Base-by-base conservation (phyloP, 2,329 filamentous ascomycete genomes). In the Biscogniauxia sp. region DNA sequence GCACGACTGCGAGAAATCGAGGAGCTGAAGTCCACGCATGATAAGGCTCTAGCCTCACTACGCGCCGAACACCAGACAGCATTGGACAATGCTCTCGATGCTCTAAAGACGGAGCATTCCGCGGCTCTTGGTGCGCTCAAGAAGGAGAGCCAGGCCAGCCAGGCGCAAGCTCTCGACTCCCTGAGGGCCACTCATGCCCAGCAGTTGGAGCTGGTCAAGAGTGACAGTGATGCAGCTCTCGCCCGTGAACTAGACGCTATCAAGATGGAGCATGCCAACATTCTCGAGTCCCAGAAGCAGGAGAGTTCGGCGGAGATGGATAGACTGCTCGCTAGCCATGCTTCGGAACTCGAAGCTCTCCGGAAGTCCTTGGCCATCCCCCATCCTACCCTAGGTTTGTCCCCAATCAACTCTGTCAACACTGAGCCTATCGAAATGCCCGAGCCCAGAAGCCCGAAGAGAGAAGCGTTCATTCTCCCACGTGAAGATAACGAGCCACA, bases 381-480 rank as follows among this genome's bases (percentile, higher is more conserved):
- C 8, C 68, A 69, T 37, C 69, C 74, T 57, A 26, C 70, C 20
- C 63, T 78, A 55, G 77, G 71, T 17, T 79, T 83, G 66, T 82
- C 81, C 2, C 64, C 74, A 1, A 76, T 84, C 51, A 75, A 77
- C 59, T 78, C 79, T 3, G 70, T 82, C 7, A 77, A 81, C 57
- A 82, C 78, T 3, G 76, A 78, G 54, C 82, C 80, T 6, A 66
- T 78, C n/a, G 69, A 73, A 54, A 52, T 63, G 8, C 62, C 70
- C 45, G 68, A 61, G 50, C 76, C 79, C 20, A 79, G 80, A 60
- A 85, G 79, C 65, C 82, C 82, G 1, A 82, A 79, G 73, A 77
- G 83, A 60, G 80, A 85, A 64, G 85, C 74, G 0, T 84, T 87
- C 63, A 82, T 87, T 60, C 78, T 87, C 20, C 81, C 84, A 0